Conservation (phyloP, 768 basidiomycete species). For the Lactarius tabidus region DNA sequence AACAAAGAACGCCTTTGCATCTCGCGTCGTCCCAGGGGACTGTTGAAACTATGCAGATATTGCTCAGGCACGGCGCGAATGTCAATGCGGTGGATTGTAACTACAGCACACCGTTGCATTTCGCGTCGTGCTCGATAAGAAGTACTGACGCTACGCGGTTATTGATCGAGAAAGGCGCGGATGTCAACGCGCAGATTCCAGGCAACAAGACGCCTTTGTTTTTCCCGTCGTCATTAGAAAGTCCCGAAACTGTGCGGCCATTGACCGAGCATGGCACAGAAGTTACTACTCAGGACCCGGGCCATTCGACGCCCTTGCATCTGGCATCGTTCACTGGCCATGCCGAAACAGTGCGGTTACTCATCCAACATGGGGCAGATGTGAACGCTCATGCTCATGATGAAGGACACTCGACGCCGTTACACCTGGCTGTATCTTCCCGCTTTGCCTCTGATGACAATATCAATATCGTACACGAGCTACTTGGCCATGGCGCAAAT, state of each 20-base stretch:
- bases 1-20: neutral
- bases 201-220: neutral
- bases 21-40: neutral
- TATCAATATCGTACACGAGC: neutral
- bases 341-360: neutral
- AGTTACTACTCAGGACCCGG: neutral
- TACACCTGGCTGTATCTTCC: neutral
- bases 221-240: neutral
- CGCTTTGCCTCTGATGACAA: neutral
- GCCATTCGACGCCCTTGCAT: neutral
- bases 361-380: neutral
- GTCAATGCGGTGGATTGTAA: neutral
- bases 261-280: slow-evolving; percentile 54
- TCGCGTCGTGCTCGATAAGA: no score
- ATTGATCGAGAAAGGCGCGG: neutral
- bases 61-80: neutral
- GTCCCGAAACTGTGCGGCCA: slow-evolving; percentile 36
- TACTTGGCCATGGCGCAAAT: neutral
- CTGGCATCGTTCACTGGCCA: neutral
- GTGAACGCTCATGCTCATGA: neutral
- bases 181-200: neutral
- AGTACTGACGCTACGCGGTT: neutral
- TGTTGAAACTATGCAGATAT: neutral
- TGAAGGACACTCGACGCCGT: neutral
- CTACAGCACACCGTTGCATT: neutral